Evolutionary conservation across 345 rosid species (phyloP), one percentile per base, ranked within the genome.

Genomic region (Barbarea vulgaris): DNA sequence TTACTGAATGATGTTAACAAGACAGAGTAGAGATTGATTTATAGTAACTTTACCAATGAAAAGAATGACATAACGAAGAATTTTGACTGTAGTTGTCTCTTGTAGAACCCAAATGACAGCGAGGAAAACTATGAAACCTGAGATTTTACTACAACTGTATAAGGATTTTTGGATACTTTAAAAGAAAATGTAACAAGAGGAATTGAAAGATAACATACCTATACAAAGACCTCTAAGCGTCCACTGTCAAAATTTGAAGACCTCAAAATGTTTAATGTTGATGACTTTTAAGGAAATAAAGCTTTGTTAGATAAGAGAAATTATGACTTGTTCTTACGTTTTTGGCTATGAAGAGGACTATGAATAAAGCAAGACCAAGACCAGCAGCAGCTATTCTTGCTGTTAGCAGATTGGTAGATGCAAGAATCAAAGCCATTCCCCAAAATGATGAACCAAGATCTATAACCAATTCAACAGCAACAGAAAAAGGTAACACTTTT

Each of bases 401-500:
- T 27, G 97, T 83, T 15, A 83, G 31, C 28, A 90, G 87, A 84
- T 92, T 89, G 63, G 99, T 90, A 4, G 99, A 92, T 70, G 97
- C 96, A 81, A 95, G 97, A 67, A 95, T 86, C 84, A 95, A 85
- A 74, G 83, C 85, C 99, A 95, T 95, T 77, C 99, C 99, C 99
- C 99, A 95, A 83, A 95, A 95, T 50, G 99, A 95, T 28, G 99
- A 95, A 30, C 99, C 99, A 69, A 95, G 91, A 85, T 95, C 99
- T 94, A 85, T 63, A 80, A 27, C 18, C 31, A 63, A 47, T 25
- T 25, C 66, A 77, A 10, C 39, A 70, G 17, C 63, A 77, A 33
- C 1, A 28, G n/a, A n/a, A 50, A 39, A 42, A 0, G 31, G 21
- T 52, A 44, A 30, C 21, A 53, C 17, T 17, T 64, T 74, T 46